Percentiles rank a stretch among this genome's conserved stretches.
Evolutionary conservation across 2,329 filamentous ascomycete genomes (phyloP).

Genomic region (Coleophoma crateriformis): DNA sequence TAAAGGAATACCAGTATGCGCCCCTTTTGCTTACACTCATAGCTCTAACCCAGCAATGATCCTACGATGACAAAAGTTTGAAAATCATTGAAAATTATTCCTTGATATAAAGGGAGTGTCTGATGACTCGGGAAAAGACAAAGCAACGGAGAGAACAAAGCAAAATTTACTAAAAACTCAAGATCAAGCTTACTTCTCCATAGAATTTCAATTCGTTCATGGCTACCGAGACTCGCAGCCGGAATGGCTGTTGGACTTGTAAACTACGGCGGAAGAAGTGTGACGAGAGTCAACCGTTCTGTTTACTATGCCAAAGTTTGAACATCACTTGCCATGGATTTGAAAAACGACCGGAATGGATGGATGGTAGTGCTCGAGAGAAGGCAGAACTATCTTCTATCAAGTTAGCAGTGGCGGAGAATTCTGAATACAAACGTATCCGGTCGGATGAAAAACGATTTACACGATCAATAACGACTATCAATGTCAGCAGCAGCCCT

Average conservation of each 20-base stretch:
- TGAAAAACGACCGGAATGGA: slow-evolving; percentile 18
- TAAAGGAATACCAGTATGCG: no score
- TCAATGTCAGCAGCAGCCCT: neutral
- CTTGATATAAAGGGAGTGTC: no score
- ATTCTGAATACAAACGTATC: neutral
- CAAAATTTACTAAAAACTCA: no score
- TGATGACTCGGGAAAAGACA: no score
- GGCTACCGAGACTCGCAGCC: neutral
- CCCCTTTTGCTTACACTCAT: no score
- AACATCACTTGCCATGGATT: neutral
- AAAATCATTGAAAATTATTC: no score
- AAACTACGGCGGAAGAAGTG: slow-evolving; percentile 1
- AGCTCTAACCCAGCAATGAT: no score
- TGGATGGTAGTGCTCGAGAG: neutral
- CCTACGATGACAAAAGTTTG: no score
- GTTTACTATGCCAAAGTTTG: neutral
- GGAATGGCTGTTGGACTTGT: slow-evolving; percentile 1
- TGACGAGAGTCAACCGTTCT: neutral
- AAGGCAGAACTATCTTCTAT: neutral
- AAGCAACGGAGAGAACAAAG: no score
- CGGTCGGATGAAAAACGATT: no score
- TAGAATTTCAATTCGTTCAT: neutral
- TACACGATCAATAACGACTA: neutral
- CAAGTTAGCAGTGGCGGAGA: neutral
- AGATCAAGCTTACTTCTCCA: no score